phyloP scores from a whole-genome alignment of 1,284 basidiomycete species.

The Vanrija pseudolonga region DNA sequence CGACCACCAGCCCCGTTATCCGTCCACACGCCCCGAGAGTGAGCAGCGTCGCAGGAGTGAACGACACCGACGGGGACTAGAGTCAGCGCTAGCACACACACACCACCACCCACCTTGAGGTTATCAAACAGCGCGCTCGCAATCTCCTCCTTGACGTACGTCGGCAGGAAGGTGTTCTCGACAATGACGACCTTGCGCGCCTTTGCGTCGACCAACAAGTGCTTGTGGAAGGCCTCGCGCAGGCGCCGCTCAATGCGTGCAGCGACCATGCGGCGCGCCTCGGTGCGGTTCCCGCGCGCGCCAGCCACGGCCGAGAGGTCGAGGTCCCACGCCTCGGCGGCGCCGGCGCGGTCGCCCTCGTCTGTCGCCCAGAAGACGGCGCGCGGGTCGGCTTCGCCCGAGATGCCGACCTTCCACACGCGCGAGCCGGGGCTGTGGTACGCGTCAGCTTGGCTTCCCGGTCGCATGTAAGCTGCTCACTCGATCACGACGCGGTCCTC shows the following conservation, averaged over 20 bases:
- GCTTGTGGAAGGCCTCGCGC: conserved; percentile 78
- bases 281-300: conserved; percentile 52
- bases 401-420: conserved; percentile 52
- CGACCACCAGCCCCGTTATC: conserved; percentile 87
- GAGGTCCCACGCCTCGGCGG: conserved; percentile 39
- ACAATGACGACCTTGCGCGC: conserved; percentile 87
- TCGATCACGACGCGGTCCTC: conserved; percentile 51
- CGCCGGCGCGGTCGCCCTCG: conserved; percentile 9
- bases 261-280: conserved; percentile 68
- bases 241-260: conserved; percentile 65
- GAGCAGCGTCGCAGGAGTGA: conserved; percentile 80
- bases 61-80: conserved; percentile 89
- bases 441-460: background rate
- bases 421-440: conserved; percentile 45
- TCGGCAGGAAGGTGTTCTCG: conserved; percentile 81
- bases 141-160: conserved; percentile 81
- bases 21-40: conserved; percentile 78
- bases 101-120: conserved; percentile 61
- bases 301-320: conserved; percentile 30
- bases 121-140: conserved; percentile 85
- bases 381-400: conserved; percentile 48
- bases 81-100: conserved; percentile 1
- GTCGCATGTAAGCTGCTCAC: conserved; percentile 22
- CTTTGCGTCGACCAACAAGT: conserved; percentile 87
- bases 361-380: conserved; percentile 37